A percentile compares a stretch with the other conserved stretches of the same genome.
phyloP scores from a whole-genome alignment of 176 grass and related monocot genomes.

The Oryza coarctata region DNA sequence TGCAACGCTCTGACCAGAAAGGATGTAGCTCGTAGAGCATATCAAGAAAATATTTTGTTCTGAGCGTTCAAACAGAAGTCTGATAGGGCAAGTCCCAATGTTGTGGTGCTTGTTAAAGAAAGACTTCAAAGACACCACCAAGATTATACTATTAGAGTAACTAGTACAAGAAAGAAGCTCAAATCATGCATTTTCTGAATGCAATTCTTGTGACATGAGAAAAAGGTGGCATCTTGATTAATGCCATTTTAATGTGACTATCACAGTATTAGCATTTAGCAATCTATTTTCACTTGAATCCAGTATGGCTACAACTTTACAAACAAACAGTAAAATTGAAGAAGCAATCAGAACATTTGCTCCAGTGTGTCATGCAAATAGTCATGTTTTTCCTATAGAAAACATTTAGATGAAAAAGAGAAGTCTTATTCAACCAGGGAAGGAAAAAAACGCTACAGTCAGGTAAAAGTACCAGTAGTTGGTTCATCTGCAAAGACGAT shows the following conservation, averaged over 20 bases:
- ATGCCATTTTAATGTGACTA: neutral
- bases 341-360: neutral
- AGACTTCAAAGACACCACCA: neutral
- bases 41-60: neutral
- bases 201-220: neutral
- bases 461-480: conserved; percentile 64
- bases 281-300: neutral
- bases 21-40: neutral
- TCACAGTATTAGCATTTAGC: no score
- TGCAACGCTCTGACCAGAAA: neutral
- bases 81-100: neutral
- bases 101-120: neutral
- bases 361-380: neutral
- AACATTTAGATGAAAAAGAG: neutral
- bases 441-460: neutral
- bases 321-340: neutral
- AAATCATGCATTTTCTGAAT: neutral
- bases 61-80: neutral
- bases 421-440: conserved; percentile 1
- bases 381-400: neutral
- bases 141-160: neutral
- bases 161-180: neutral
- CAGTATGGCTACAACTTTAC: neutral
- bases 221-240: no score
- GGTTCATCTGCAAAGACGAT: conserved; percentile 93